A percentile compares a stretch with the other conserved stretches of the same genome.
phyloP scores from a whole-genome alignment of 192 early-diverging fungal species.

The Umbelopsis sp. region DNA sequence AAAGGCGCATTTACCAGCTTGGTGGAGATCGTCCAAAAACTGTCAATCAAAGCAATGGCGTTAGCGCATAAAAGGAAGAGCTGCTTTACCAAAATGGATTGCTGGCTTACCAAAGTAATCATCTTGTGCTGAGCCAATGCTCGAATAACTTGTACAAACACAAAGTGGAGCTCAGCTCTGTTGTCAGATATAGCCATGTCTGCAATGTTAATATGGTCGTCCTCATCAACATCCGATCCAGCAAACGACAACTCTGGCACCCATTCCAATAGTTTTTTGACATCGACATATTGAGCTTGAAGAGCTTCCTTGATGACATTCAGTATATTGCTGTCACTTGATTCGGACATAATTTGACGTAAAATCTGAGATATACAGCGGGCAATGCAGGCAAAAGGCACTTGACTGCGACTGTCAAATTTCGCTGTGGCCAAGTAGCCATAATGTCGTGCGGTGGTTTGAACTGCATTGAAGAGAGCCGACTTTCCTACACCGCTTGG shows the following conservation, averaged over 20 bases:
- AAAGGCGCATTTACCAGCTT: slow-evolving; percentile 17
- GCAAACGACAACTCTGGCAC: slow-evolving; percentile 32
- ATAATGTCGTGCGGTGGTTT: slow-evolving; percentile 30
- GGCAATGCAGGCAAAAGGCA: slow-evolving; percentile 33
- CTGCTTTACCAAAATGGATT: neutral
- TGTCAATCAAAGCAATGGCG: neutral
- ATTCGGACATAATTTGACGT: slow-evolving; percentile 37
- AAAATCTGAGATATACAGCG: slow-evolving; percentile 33
- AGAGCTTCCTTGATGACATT: slow-evolving; percentile 21
- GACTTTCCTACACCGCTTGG: slow-evolving; percentile 37
- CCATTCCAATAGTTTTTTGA: slow-evolving; percentile 22
- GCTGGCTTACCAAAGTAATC: slow-evolving; percentile 31
- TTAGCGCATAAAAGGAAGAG: no score
- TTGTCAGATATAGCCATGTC: slow-evolving; percentile 26
- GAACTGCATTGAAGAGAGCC: slow-evolving; percentile 28
- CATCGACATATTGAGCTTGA: slow-evolving; percentile 22
- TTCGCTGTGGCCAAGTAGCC: slow-evolving; percentile 34
- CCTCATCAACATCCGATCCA: neutral
- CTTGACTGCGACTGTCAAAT: slow-evolving; percentile 31
- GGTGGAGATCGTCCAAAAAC: slow-evolving; percentile 39
- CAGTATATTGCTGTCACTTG: slow-evolving; percentile 21
- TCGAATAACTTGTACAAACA: slow-evolving; percentile 33
- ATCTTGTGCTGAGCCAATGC: slow-evolving; percentile 29
- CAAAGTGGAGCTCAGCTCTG: slow-evolving; percentile 25
- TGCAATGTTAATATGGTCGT: neutral